Evolutionary conservation across 306 rosid genomes (phyloP), one percentile per base, ranked within the genome.

Genomic region (Parietaria judaica): DNA sequence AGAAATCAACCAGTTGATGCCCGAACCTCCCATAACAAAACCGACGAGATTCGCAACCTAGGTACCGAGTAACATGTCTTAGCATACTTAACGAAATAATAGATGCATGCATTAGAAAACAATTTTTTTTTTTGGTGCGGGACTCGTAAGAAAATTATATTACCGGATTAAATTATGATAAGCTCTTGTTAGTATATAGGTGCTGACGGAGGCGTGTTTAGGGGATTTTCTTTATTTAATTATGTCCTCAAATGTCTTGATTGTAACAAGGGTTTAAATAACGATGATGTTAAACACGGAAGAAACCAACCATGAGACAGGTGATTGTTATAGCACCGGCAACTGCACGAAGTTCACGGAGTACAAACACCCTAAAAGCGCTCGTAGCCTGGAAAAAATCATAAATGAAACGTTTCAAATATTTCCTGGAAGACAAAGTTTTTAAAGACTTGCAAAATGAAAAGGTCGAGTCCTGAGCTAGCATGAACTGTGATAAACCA

Each of bases 41-140:
- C 96, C 98, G 74, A 88, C 90, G 63, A 92, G 85, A 76, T 92
- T 92, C 51, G 94, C 96, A 63, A 88, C 90, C 96, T 92, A 66
- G 72, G 71, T 68, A 23, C 34, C 31, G 14, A n/a, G 45, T 3
- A 41, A 41, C 45, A 41, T 41, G 45, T 41, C 45, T 41, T 41
- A 41, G 45, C 45, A 41, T 41, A 41, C 45, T 5, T 41, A 3
- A 8, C 6, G 9, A 41, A 41, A 41, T 5, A 5, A 41, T 5
- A 41, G 45, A 41, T 41, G 45, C 45, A 41, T 41, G 45, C 45
- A 5, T 41, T 41, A 5, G 45, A 41, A 39, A 39, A 39, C 44
- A n/a, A n/a, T n/a, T n/a, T n/a, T n/a, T 39, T 39, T 39, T 3
- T 7, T 39, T 41, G 9, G 45, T 8, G 31, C 31, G 31, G 45